Base-by-base conservation (phyloP, 768 basidiomycete genomes). In the Phanerochaete sordida region DNA sequence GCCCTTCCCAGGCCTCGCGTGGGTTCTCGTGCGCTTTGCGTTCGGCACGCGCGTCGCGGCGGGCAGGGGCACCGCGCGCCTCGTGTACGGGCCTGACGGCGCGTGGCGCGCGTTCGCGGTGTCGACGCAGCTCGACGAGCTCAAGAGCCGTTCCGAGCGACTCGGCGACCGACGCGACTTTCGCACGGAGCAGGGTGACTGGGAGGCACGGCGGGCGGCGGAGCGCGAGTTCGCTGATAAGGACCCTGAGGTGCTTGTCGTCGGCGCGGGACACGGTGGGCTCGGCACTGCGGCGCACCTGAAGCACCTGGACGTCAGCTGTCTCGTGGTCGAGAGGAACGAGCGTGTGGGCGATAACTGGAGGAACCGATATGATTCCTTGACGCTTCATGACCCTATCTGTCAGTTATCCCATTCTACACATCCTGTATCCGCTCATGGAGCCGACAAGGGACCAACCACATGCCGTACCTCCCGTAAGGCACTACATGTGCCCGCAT, bases 341-440 rank as follows among this genome's bases (percentile, higher is more conserved):
- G 60, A 67, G 8, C 73, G 81, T n/a, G 77, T 89, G 26, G 87
- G 88, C 0, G 81, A 88, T 65, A 82, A 81, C 54, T 89, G 87
- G 88, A 75, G 87, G 61, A 75, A 79, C 39, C 76, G 90, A 33
- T 90, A 91, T 66, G 81, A 87, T 57, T 79, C 84, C 8, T 71
- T 89, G 39, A 86, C 84, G 50, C 71, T 90, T 24, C 87, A 90
- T 65, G 84, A 86, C 68, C 81, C 84, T 21, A 83, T 87, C 57
- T 87, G 86, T 85, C 12, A 16, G 3, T 31, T 6, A 1, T 39
- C 39, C 35, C 19, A n/a, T 12, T 33, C n/a, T 46, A 21, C n/a
- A n/a, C n/a, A n/a, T n/a, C n/a, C n/a, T n/a, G n/a, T n/a, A n/a
- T n/a, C n/a, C n/a, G n/a, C n/a, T n/a, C n/a, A n/a, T n/a, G n/a